Evolutionary conservation across 768 basidiomycete genomes (phyloP).

Genomic region (Boletus rubescentipes): DNA sequence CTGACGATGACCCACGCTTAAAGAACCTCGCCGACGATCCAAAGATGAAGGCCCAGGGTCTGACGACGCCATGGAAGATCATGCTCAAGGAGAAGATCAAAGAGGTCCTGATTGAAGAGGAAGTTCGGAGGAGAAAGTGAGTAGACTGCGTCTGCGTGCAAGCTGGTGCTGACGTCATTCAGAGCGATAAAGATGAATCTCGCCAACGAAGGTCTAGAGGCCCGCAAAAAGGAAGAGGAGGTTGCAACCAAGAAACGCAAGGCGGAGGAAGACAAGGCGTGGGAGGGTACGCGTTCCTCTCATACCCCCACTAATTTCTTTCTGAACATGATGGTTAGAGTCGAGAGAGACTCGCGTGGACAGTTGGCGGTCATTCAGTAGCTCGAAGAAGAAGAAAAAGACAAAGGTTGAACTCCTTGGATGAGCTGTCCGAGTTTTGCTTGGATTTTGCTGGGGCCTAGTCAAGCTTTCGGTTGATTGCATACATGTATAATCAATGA

Average conservation of each 20-base stretch:
- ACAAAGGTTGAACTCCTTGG: constrained; percentile 65
- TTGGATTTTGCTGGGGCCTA: background rate
- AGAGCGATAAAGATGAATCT: constrained; percentile 89
- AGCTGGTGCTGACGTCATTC: constrained; percentile 6
- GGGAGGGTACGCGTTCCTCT: constrained; percentile 67
- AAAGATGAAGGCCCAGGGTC: constrained; percentile 31
- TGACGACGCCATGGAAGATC: constrained; percentile 60
- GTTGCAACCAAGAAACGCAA: constrained; percentile 76
- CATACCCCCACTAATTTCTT: background rate
- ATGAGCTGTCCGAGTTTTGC: constrained; percentile 34
- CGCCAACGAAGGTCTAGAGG: constrained; percentile 90
- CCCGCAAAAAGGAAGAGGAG: constrained; percentile 91
- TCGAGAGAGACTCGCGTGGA: constrained; percentile 79
- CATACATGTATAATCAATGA: constrained; percentile 8
- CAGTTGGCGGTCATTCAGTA: constrained; percentile 75
- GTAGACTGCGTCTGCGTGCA: constrained; percentile 19
- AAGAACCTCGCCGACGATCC: constrained; percentile 40
- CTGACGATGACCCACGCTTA: constrained; percentile 59
- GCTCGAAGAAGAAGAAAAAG: constrained; percentile 83
- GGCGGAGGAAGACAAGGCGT: constrained; percentile 80
- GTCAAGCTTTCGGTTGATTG: constrained; percentile 4
- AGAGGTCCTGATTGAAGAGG: constrained; percentile 87
- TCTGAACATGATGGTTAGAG: constrained; percentile 39
- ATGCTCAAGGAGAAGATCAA: constrained; percentile 72
- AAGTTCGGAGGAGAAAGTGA: constrained; percentile 80